Base-by-base conservation (phyloP, 164 flowering plant genomes). In the Nymphaea colorata region DNA sequence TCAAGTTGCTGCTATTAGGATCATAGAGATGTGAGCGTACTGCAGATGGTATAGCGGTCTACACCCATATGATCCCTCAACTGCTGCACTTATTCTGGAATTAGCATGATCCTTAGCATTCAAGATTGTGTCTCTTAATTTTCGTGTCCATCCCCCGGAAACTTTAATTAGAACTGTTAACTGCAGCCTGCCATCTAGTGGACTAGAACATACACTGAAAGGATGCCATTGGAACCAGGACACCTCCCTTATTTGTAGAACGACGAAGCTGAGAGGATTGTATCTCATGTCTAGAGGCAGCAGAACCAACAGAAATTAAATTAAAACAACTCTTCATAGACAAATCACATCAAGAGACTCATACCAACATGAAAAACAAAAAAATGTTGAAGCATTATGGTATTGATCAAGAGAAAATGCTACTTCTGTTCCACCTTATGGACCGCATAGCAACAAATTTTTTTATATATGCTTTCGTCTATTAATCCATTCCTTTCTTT, bases 191-290 rank as follows among this genome's bases (percentile, higher is more conserved):
- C 96, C 96, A 72, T 86, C 96, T 59, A 86, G 69, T 55, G 96
- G 96, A 74, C 96, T 87, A 15, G 98, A 93, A 14, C 96, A 90
- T 66, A 93, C 96, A 71, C 96, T 89, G 68, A 93, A 93, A 16
- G 98, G 96, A 79, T 90, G 96, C 98, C 98, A 93, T 67, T 93
- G 93, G 62, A 93, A 78, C 87, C 83, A 85, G 53, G 98, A 93
- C 59, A 90, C 65, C 69, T 86, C 89, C 69, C 88, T 83, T 66
- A 87, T 71, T 83, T 86, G 91, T 72, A 93, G 77, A 66, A 93
- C 89, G 60, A 90, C 70, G 69, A 90, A 88, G 65, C 96, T 86
- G 60, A 93, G 87, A 51, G 96, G 93, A 81, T 93, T 93, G 80
- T 93, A 90, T 36, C 72, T 79, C 68, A 90, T 57, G 80, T 25